Percentiles rank a stretch among this genome's conserved stretches.
These are phyloP conservation scores for Penicillium sp. DNA, from an alignment of 2,329 filamentous ascomycete genomes.

Conservation along the genomic window DNA sequence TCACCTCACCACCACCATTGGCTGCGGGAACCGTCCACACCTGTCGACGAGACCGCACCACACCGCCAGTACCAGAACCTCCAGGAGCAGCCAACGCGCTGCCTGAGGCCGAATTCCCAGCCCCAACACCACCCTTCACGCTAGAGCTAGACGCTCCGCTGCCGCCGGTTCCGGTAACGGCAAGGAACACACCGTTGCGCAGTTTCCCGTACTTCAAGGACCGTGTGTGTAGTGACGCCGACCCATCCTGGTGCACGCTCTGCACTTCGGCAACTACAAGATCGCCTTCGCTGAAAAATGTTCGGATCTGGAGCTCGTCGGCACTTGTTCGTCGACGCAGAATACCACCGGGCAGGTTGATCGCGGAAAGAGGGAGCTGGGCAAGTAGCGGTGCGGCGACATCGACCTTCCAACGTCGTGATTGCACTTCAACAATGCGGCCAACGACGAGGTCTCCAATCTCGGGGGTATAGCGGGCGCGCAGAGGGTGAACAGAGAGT, in stretches of 20 bases:
- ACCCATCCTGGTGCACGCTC: slow-evolving; percentile 79
- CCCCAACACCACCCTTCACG: slow-evolving; percentile 33
- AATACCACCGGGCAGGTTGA: slow-evolving; percentile 93
- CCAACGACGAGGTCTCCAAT: slow-evolving; percentile 95
- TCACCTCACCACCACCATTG: slow-evolving; percentile 60
- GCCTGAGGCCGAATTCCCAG: slow-evolving; percentile 53
- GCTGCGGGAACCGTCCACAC: slow-evolving; percentile 70
- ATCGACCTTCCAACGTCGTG: slow-evolving; percentile 90
- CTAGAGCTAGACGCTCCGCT: slow-evolving; percentile 51
- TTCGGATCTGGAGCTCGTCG: slow-evolving; percentile 93
- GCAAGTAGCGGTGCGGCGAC: slow-evolving; percentile 85
- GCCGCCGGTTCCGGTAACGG: slow-evolving; percentile 76
- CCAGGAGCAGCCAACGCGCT: slow-evolving; percentile 63
- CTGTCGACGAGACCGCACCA: slow-evolving; percentile 80
- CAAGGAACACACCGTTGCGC: slow-evolving; percentile 85
- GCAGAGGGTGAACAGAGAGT: slow-evolving; percentile 83
- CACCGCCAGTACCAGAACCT: slow-evolving; percentile 56
- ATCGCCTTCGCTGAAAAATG: slow-evolving; percentile 96
- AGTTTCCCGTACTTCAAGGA: slow-evolving; percentile 93
- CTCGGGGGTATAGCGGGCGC: slow-evolving; percentile 90
- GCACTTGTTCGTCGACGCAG: slow-evolving; percentile 88
- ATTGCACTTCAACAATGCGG: slow-evolving; percentile 91
- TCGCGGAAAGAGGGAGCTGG: slow-evolving; percentile 78
- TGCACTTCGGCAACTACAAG: slow-evolving; percentile 94
- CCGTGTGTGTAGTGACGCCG: slow-evolving; percentile 83